Base-by-base conservation (phyloP, 2,329 filamentous ascomycete genomes). In the Podosphaera aphanis region DNA sequence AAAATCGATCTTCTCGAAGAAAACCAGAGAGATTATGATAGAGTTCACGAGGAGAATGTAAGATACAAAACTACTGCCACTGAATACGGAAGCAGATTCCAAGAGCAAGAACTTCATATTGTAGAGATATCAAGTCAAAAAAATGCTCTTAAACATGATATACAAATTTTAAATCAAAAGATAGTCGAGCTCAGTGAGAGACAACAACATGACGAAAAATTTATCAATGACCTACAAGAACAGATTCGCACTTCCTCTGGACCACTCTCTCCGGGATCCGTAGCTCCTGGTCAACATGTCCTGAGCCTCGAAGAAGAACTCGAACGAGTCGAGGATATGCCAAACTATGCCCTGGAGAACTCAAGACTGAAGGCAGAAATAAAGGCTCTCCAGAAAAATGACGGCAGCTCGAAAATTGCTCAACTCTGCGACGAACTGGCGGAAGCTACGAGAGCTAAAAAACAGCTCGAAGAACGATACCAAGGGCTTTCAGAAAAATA, bases 281-380 rank as follows among this genome's bases (percentile, higher is more conserved):
- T 50, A 10, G 49, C 48, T 10, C 47, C 44, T 18, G 45, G 37
- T 8, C 31, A 44, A 40, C 37, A 20, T 37, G 48, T 43, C 2
- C 62, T 68, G 36, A 72, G 62, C 48, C 66, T 79, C 7, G 73
- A 76, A 57, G 69, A 77, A 48, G 74, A 79, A 57, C 64, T 79
- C 3, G 68, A 71, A 41, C 51, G 53, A 40, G 53, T 48, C 31
- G 49, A 51, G 21, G 52, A 54, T 27, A 64, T 64, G 47, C 66
- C 68, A 20, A 63, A 63, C 15, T 60, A 70, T 43, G 63, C 65
- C 10, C 60, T 72, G 38, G 66, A 67, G n/a, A 56, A 74, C 19
- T 71, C 71, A 25, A 67, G 74, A 29, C 61, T 79, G 42, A 73
- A 70, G 55, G 70, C 74, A 5, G 75, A 79, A 58, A 77, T 75